phyloP scores from a whole-genome alignment of 2,329 filamentous ascomycete genomes.

The Pezicula rhizophila region DNA sequence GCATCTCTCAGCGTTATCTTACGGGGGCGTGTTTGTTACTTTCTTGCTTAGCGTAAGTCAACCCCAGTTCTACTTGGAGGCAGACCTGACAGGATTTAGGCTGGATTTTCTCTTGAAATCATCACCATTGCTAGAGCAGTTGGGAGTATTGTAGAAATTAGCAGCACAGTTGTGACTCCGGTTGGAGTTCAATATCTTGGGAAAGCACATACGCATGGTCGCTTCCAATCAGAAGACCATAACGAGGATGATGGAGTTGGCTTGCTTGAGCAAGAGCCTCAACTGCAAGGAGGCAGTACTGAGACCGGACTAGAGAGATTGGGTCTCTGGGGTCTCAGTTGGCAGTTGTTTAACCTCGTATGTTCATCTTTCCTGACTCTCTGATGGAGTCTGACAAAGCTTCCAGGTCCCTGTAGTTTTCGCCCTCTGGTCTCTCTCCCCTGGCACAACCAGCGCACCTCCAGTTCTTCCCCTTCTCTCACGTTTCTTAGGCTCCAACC shows the following conservation, averaged over 20 bases:
- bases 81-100: conserved; percentile 1
- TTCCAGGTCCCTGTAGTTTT: conserved; percentile 30
- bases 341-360: conserved; percentile 36
- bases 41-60: conserved; percentile 38
- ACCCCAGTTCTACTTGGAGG: not conserved
- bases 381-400: not conserved
- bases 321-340: conserved; percentile 36
- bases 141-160: conserved; percentile 45
- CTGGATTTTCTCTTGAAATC: conserved; percentile 39
- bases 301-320: conserved; percentile 31
- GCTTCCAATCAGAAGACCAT: conserved; percentile 11
- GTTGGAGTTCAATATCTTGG: conserved; percentile 35
- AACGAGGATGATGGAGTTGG: conserved; percentile 9
- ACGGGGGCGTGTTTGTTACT: conserved; percentile 48
- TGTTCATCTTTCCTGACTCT: conserved; percentile 1
- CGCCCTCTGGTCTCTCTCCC: conserved; percentile 27
- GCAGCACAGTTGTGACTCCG: conserved; percentile 46
- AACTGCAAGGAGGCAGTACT: conserved; percentile 10
- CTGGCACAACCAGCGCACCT: conserved; percentile 7
- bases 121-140: conserved; percentile 41
- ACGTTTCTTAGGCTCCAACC: conserved; percentile 3
- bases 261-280: conserved; percentile 6
- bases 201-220: conserved; percentile 24
- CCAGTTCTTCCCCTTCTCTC: conserved; percentile 6
- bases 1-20: conserved; percentile 49